Percentiles rank a stretch among this genome's conserved stretches.
These are phyloP conservation scores for Tetrapyrgos nigripes DNA, from an alignment of 1,284 basidiomycete species.

Conservation along the genomic window DNA sequence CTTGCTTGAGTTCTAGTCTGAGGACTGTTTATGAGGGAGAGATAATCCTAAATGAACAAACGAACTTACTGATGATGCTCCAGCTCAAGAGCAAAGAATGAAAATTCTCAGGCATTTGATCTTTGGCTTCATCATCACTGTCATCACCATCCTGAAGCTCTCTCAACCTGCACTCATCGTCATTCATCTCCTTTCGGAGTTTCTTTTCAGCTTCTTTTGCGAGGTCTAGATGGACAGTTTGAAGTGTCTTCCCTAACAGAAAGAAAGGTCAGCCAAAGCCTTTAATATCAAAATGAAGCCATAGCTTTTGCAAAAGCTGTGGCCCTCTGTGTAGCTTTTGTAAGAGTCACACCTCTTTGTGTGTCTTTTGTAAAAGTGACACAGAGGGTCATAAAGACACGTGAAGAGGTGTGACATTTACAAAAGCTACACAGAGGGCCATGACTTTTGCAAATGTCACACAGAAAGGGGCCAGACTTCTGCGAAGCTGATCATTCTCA, in stretches of 20 bases:
- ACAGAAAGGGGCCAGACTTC: neutral
- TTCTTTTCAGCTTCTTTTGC: neutral
- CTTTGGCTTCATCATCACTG: too few relatives aligned
- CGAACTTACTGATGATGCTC: constrained; percentile 7
- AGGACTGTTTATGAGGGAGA: neutral
- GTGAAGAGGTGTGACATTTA: too few relatives aligned
- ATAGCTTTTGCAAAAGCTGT: too few relatives aligned
- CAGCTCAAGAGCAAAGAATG: neutral
- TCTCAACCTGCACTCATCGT: neutral
- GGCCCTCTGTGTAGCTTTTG: too few relatives aligned
- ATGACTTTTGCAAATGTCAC: neutral
- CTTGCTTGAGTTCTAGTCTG: too few relatives aligned
- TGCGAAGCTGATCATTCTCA: neutral
- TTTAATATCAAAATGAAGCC: too few relatives aligned
- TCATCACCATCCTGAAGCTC: neutral
- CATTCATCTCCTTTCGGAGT: neutral
- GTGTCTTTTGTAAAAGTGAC: too few relatives aligned
- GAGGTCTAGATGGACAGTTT: neutral
- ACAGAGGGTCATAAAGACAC: too few relatives aligned
- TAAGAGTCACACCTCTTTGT: too few relatives aligned
- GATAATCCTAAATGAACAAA: neutral
- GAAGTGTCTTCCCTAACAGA: neutral
- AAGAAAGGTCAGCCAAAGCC: too few relatives aligned
- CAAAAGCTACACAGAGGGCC: too few relatives aligned
- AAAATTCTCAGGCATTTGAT: neutral